Evolutionary conservation across 2,329 filamentous ascomycete species (phyloP).

Genomic region (Metarhizium robertsii): DNA sequence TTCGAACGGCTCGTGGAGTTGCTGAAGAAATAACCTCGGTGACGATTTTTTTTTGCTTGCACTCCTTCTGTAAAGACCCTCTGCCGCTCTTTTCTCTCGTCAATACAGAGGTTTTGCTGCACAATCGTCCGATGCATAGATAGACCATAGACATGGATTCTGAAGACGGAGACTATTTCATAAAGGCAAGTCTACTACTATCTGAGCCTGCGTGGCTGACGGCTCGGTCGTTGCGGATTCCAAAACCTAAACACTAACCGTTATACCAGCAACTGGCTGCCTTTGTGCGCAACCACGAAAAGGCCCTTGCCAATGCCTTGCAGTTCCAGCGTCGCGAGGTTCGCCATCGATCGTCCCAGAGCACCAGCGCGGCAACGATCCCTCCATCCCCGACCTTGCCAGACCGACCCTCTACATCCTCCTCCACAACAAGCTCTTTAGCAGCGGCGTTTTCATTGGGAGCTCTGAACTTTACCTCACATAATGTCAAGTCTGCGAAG

Average conservation of each 20-base stretch:
- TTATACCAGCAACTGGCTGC: slow-evolving; percentile 74
- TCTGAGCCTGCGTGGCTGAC: neutral
- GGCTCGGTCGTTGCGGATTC: neutral
- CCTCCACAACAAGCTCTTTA: slow-evolving; percentile 64
- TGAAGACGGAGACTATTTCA: slow-evolving; percentile 82
- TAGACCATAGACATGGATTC: slow-evolving; percentile 55
- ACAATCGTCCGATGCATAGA: slow-evolving; percentile 15
- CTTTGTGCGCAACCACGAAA: slow-evolving; percentile 96
- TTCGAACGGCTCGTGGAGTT: neutral
- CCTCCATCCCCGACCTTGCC: slow-evolving; percentile 49
- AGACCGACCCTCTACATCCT: slow-evolving; percentile 54
- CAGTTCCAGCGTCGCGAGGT: slow-evolving; percentile 67
- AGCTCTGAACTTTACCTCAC: slow-evolving; percentile 74
- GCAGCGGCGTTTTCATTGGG: slow-evolving; percentile 83
- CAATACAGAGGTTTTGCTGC: neutral
- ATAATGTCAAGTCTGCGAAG: slow-evolving; percentile 80
- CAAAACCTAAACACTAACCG: slow-evolving; percentile 19
- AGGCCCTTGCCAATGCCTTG: slow-evolving; percentile 89
- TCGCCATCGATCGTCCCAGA: slow-evolving; percentile 61
- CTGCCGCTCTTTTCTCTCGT: slow-evolving; percentile 1
- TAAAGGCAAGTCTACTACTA: slow-evolving; percentile 55
- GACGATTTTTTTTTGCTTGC: neutral
- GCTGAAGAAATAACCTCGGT: neutral
- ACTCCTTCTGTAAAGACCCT: neutral
- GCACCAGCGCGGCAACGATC: slow-evolving; percentile 47